Percentiles rank a stretch among this genome's conserved stretches.
Evolutionary conservation across 75 land plant genomes (phyloP).

Genomic region (Picea glauca): DNA sequence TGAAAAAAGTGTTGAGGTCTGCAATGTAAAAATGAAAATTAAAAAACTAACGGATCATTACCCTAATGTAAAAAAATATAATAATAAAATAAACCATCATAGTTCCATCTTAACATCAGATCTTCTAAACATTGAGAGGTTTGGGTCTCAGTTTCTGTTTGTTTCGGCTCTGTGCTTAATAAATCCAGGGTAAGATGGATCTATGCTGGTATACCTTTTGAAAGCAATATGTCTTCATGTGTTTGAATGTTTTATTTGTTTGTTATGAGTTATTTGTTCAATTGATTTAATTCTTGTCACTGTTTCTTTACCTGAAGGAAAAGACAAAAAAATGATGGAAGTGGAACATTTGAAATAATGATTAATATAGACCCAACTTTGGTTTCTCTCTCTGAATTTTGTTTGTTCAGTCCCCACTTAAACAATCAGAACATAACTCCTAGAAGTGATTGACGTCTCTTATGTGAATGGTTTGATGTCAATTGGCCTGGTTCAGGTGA

Average conservation of each 20-base stretch:
- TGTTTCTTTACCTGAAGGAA: neutral
- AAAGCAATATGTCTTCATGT: neutral
- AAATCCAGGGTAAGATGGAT: too few relatives aligned
- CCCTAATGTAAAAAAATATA: too few relatives aligned
- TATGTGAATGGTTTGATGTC: constrained; percentile 41
- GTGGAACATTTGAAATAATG: neutral
- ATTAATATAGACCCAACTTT: neutral
- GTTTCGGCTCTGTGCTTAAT: too few relatives aligned
- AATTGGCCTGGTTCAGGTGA: constrained; percentile 85
- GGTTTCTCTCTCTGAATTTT: neutral
- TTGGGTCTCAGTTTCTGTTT: too few relatives aligned
- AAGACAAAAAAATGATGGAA: neutral
- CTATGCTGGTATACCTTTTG: too few relatives aligned
- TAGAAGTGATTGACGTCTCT: neutral
- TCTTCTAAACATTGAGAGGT: too few relatives aligned
- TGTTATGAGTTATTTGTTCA: neutral
- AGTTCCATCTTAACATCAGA: too few relatives aligned
- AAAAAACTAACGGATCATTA: too few relatives aligned
- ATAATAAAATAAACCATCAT: too few relatives aligned
- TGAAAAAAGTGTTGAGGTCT: too few relatives aligned
- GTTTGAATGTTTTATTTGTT: neutral
- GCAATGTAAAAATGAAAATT: too few relatives aligned
- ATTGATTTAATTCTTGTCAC: neutral
- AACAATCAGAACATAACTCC: neutral
- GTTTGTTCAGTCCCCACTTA: neutral